phyloP scores from a whole-genome alignment of 352 stramenopile species.

The Phytophthora pseudosyringae region DNA sequence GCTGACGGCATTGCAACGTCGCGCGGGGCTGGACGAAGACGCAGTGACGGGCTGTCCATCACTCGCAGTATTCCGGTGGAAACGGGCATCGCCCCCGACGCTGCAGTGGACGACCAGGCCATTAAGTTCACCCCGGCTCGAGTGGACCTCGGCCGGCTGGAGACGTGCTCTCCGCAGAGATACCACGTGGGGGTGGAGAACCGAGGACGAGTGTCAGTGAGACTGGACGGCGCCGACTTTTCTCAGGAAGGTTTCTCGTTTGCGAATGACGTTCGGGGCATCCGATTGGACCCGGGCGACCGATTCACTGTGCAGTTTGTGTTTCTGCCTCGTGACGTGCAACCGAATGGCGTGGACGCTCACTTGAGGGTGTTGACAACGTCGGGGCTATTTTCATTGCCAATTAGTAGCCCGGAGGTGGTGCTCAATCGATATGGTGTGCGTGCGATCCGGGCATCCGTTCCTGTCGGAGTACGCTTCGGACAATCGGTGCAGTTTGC shows the following conservation, averaged over 20 bases:
- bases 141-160: conserved; percentile 43
- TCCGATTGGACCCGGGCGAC: conserved; percentile 42
- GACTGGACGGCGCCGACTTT: conserved; percentile 50
- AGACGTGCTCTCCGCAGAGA: conserved; percentile 43
- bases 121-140: conserved; percentile 48
- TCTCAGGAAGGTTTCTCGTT: conserved; percentile 53
- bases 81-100: conserved; percentile 6
- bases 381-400: conserved; percentile 51
- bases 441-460: conserved; percentile 28
- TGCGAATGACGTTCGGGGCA: conserved; percentile 39
- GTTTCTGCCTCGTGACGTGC: conserved; percentile 41
- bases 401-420: conserved; percentile 39
- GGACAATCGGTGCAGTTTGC: conserved; percentile 43
- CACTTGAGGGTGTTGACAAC: conserved; percentile 55
- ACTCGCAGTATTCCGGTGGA: conserved; percentile 30
- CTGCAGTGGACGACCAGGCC: conserved; percentile 26
- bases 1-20: conserved; percentile 30
- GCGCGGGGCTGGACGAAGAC: conserved; percentile 26
- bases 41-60: conserved; percentile 51
- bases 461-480: conserved; percentile 44
- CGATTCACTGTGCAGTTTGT: conserved; percentile 47
- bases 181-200: conserved; percentile 52
- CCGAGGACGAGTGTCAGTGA: conserved; percentile 30
- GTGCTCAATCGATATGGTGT: conserved; percentile 41
- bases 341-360: conserved; percentile 30